Evolutionary conservation across 148 eudicot genomes (phyloP).

Genomic region (Spergularia marina): DNA sequence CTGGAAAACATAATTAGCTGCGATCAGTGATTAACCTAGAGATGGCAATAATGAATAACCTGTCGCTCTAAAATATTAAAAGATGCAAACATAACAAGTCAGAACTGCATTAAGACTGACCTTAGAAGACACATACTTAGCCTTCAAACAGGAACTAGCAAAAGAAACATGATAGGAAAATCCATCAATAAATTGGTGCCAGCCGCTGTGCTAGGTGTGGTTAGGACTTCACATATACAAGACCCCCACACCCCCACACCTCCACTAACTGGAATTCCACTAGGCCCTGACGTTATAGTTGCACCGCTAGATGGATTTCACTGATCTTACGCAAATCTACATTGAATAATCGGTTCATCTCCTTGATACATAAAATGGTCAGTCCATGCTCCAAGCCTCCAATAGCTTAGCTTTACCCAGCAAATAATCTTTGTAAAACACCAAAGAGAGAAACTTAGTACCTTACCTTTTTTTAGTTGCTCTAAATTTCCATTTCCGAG

Average conservation of each 20-base stretch:
- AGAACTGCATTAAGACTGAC: not conserved
- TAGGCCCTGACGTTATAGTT: not conserved
- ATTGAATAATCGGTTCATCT: not conserved
- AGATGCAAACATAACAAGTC: not conserved
- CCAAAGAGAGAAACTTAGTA: no score
- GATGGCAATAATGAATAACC: no score
- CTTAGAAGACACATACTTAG: not conserved
- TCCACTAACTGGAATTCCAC: not conserved
- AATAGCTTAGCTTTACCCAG: not conserved
- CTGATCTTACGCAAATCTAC: not conserved
- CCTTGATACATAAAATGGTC: not conserved
- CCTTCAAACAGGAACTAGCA: not conserved
- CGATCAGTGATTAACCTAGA: no score
- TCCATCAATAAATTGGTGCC: not conserved
- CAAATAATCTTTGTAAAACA: not conserved
- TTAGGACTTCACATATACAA: no score
- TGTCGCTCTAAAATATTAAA: no score
- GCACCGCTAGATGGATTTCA: not conserved
- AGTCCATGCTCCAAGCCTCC: not conserved
- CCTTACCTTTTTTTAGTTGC: no score
- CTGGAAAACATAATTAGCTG: no score
- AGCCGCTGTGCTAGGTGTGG: no score
- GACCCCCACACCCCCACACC: no score
- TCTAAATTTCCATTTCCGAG: no score
- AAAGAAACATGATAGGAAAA: not conserved